Evolutionary conservation across 805 yeast genomes (phyloP), one percentile per base, ranked within the genome.

Genomic region (Lipomyces sp.): DNA sequence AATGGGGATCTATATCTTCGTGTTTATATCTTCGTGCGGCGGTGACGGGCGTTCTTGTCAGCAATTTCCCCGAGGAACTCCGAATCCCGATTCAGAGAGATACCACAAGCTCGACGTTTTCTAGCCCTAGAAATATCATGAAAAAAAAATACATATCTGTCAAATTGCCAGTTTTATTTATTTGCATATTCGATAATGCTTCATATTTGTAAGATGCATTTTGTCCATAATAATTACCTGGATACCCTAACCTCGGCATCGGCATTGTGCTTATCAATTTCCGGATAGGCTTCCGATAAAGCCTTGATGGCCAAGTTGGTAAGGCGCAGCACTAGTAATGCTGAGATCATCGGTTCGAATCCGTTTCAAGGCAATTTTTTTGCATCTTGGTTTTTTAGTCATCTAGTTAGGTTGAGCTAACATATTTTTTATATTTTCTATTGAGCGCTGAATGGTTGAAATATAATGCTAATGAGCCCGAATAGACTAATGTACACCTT

Each of bases 291-390:
- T 4, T 42, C n/a, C 8, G 24, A 24, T 24, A 24, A n/a, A 63
- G 79, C 79, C 79, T 77, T 72, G 73, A 75, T 76, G 79, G 79
- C 79, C 79, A 76, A 76, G 79, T 76, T 76, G 79, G 79, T 76
- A 76, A 76, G 79, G 79, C 79, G 77, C 78, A 67, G 75, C 79
- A 76, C 79, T 76, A 77, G 79, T 76, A 76, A 76, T 76, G 79
- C 75, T 67, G 78, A 76, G 79, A 76, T 76, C 79, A 76, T 73
- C 78, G 78, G 79, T 76, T 76, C 79, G 71, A 76, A 74, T 76
- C 79, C 78, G 79, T 72, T 76, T 75, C 75, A 74, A 77, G 79
- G 79, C 79, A 76, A 33, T 30, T 65, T 60, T 63, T 61, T 61
- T 24, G 53, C 39, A 35, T 45, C 39, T 32, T 33, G 3, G 39